Evolutionary conservation across 345 rosid genomes (phyloP), one percentile per base, ranked within the genome.

Genomic region (Euphorbia pulcherrima): DNA sequence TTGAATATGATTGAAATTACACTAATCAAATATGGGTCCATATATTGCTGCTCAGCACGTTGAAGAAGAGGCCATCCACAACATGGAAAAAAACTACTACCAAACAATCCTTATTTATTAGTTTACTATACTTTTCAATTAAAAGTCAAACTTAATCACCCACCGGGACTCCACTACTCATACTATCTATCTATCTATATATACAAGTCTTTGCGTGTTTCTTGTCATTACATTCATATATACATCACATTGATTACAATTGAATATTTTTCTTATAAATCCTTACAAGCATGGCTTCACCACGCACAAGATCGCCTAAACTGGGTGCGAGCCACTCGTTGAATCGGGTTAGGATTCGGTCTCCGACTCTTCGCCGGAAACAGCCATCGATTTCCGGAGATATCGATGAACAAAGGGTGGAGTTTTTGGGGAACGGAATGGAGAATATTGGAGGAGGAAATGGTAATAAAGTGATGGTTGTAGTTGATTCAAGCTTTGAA

Each of bases 381-480:
- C 70, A 79, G 16, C 68, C 61, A 61, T 81, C 82, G 0, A 69
- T 68, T 33, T 69, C 78, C 40, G 23, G 68, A 1, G 83, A 77
- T 44, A 65, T 6, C 1, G 50, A 78, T 59, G 92, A 84, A 55
- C 88, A 85, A 44, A 77, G 75, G 54, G 73, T 79, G 9, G 86
- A 85, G 87, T 83, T 82, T 51, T 72, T 84, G 51, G 72, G 73
- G 18, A 61, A 60, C 13, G 72, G 64, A 39, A 64, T 37, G 47
- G 70, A 62, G 56, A 30, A 57, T 26, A 50, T 63, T 41, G 69
- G 51, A 6, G 69, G 64, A 21, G 79, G 69, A 26, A 67, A 65
- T 24, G 85, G 88, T 4, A 87, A 84, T 73, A 90, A 77, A 76
- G 96, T 93, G 23, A 88, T 90, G 98, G 97, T 90, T 71, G 92